Conservation (phyloP, 352 stramenopile genomes). For the Phytophthora ohioensis region DNA sequence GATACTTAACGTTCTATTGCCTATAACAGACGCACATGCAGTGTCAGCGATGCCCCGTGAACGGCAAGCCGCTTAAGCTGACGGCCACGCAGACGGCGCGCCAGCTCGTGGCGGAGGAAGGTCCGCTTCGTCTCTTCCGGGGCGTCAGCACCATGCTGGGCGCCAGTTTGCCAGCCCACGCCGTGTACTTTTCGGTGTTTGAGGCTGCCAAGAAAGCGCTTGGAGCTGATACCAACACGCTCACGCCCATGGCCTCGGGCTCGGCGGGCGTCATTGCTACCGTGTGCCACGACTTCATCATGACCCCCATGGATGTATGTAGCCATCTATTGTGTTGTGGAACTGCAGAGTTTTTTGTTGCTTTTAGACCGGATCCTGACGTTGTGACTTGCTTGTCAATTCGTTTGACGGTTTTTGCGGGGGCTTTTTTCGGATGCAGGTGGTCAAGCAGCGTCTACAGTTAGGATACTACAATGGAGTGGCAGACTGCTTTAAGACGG, state of each 20-base stretch:
- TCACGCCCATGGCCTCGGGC: constrained; percentile 79
- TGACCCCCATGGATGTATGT: constrained; percentile 97
- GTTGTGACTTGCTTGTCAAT: background rate
- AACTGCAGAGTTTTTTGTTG: background rate
- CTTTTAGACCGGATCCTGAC: constrained; percentile 1
- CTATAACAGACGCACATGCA: constrained; percentile 95
- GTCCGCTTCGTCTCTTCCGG: constrained; percentile 92
- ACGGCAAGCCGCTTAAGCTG: constrained; percentile 63
- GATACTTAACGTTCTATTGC: background rate
- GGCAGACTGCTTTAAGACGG: constrained; percentile 88
- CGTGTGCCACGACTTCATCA: constrained; percentile 97
- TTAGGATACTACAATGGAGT: constrained; percentile 98
- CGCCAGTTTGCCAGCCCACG: constrained; percentile 97
- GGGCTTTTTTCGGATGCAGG: constrained; percentile 46
- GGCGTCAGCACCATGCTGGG: constrained; percentile 98
- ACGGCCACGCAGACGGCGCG: constrained; percentile 71
- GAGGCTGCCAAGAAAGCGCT: constrained; percentile 89
- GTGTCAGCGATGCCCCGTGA: constrained; percentile 85
- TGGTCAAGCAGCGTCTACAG: constrained; percentile 99
- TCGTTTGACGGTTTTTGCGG: background rate
- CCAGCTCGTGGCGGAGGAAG: constrained; percentile 73
- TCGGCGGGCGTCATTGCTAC: constrained; percentile 94
- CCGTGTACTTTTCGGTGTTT: constrained; percentile 95
- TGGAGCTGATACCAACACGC: constrained; percentile 71
- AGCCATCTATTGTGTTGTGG: background rate